Evolutionary conservation across 176 grass and related monocot genomes (phyloP).

Genomic region (Oryza glumipatula): DNA sequence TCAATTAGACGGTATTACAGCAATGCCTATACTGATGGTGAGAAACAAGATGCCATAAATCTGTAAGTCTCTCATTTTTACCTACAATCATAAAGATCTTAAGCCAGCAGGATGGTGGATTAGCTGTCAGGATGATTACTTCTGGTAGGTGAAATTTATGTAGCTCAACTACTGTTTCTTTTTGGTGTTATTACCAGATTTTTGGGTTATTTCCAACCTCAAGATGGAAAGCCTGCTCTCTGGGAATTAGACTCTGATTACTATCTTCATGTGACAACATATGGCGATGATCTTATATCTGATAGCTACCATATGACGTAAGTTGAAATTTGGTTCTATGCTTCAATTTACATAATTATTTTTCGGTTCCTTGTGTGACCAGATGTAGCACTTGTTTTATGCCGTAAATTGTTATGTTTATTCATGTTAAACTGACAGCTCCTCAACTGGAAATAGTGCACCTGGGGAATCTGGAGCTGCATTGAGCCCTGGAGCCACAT

Average conservation of each 20-base stretch:
- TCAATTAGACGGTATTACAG: constrained; percentile 96
- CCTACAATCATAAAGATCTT: constrained; percentile 30
- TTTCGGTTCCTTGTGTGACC: constrained; percentile 4
- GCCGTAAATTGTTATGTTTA: constrained; percentile 2
- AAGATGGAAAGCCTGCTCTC: constrained; percentile 95
- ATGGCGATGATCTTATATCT: constrained; percentile 57
- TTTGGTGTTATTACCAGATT: constrained; percentile 68
- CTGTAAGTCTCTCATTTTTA: constrained; percentile 59
- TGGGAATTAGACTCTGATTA: constrained; percentile 99
- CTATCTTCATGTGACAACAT: constrained; percentile 88
- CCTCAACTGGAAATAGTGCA: constrained; percentile 36
- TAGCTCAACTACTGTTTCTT: constrained; percentile 33
- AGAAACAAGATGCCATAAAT: constrained; percentile 99
- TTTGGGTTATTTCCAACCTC: constrained; percentile 92
- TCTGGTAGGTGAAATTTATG: constrained; percentile 20
- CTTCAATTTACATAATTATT: constrained; percentile 27
- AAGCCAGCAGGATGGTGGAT: neutral
- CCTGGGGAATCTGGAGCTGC: constrained; percentile 38
- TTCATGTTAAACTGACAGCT: constrained; percentile 48
- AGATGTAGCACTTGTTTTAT: constrained; percentile 3
- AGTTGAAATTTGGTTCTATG: constrained; percentile 25
- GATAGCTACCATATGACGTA: constrained; percentile 65
- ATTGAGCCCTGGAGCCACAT: constrained; percentile 38
- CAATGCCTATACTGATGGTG: constrained; percentile 96
- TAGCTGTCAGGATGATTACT: constrained; percentile 38